Evolutionary conservation across 176 grass and related monocot species (phyloP).

Genomic region (Oryza meyeriana): DNA sequence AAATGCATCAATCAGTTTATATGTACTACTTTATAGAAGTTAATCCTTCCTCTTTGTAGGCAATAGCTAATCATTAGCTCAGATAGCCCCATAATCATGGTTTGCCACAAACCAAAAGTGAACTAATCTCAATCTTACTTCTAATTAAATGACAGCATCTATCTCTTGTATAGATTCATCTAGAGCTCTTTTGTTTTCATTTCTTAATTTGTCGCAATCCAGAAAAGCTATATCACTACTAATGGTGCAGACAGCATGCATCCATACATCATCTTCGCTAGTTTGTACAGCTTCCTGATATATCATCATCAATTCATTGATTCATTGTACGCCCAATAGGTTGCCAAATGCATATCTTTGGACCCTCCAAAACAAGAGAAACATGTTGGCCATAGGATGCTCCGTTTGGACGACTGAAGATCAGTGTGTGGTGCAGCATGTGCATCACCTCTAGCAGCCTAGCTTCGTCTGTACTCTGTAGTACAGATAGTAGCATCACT

Average conservation of each 20-base stretch:
- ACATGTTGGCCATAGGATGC: background rate
- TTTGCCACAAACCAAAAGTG: background rate
- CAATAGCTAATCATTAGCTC: slow-evolving; percentile 3
- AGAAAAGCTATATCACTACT: slow-evolving; percentile 5
- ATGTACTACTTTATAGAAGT: background rate
- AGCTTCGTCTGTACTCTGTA: background rate
- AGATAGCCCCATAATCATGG: background rate
- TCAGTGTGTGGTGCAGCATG: background rate
- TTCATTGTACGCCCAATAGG: background rate
- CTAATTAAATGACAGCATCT: background rate
- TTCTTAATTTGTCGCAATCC: background rate
- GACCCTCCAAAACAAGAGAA: background rate
- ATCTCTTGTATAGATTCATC: background rate
- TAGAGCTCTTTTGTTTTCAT: background rate
- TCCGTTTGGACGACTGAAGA: background rate
- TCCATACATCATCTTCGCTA: background rate
- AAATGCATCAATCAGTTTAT: background rate
- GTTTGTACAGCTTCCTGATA: background rate
- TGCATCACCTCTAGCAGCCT: background rate
- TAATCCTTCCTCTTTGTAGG: background rate
- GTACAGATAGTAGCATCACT: background rate
- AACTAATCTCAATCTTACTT: background rate
- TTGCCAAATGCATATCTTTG: background rate
- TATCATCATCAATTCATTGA: background rate
- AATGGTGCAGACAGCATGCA: background rate